Evolutionary conservation across 192 early-diverging fungal genomes (phyloP).

Genomic region (Oehlia diaphana): DNA sequence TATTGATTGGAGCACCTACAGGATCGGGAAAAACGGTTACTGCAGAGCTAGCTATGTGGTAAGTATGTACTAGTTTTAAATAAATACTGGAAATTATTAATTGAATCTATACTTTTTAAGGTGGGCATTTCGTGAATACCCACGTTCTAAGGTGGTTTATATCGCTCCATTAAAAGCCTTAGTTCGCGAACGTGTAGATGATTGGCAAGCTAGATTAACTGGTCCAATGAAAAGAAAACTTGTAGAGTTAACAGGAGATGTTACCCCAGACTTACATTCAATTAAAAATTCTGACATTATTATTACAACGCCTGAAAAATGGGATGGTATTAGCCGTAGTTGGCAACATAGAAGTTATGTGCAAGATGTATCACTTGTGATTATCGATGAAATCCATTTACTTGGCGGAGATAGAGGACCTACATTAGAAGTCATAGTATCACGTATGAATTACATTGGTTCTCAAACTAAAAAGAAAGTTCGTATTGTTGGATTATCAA

Average conservation of each 20-base stretch:
- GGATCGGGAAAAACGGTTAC: conserved; percentile 98
- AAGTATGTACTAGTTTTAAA: background rate
- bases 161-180: conserved; percentile 98
- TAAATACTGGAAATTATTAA: background rate
- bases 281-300: conserved; percentile 93
- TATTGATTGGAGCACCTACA: conserved; percentile 92
- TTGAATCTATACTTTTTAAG: background rate
- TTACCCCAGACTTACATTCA: conserved; percentile 86
- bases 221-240: conserved; percentile 75
- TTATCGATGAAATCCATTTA: conserved; percentile 99
- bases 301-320: conserved; percentile 98
- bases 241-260: conserved; percentile 95
- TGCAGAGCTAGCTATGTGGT: conserved; percentile 95
- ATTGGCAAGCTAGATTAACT: conserved; percentile 79
- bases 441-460: conserved; percentile 96
- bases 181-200: conserved; percentile 90
- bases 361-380: conserved; percentile 81
- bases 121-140: conserved; percentile 79
- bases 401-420: conserved; percentile 96
- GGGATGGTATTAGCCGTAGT: conserved; percentile 95
- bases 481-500: conserved; percentile 93
- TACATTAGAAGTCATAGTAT: conserved; percentile 96
- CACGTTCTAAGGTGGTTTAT: conserved; percentile 87
- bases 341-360: conserved; percentile 94
- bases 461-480: conserved; percentile 72